phyloP scores from a whole-genome alignment of 768 basidiomycete genomes.

The Trametes cingulata region DNA sequence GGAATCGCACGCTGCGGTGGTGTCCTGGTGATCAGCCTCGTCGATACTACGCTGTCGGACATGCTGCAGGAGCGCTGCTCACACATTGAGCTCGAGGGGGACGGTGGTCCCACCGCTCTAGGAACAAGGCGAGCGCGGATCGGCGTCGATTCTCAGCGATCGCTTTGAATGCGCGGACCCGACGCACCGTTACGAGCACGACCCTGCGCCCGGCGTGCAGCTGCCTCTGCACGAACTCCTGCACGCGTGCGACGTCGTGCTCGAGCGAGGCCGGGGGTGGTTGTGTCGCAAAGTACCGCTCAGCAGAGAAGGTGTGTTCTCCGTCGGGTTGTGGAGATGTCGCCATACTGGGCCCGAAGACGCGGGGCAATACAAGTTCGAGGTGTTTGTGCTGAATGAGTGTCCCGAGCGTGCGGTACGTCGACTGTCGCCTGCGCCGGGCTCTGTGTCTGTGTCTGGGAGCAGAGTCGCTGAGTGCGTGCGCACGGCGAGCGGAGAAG shows the following conservation, averaged over 20 bases:
- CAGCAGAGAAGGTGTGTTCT: slow-evolving; percentile 67
- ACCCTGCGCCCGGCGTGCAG: slow-evolving; percentile 65
- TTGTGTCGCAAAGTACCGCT: slow-evolving; percentile 89
- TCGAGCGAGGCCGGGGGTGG: slow-evolving; percentile 73
- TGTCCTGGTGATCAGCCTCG: slow-evolving; percentile 18
- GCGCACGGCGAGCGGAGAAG: too few species aligned
- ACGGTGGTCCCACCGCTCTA: slow-evolving; percentile 99
- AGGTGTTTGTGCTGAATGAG: too few species aligned
- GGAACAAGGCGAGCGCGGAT: slow-evolving; percentile 6
- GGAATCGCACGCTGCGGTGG: slow-evolving; percentile 83
- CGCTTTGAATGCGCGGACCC: neutral
- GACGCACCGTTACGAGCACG: slow-evolving; percentile 89
- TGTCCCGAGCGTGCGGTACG: too few species aligned
- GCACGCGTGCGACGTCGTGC: slow-evolving; percentile 61
- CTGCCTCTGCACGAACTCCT: slow-evolving; percentile 72
- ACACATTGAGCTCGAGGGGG: slow-evolving; percentile 98
- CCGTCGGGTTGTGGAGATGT: slow-evolving; percentile 15
- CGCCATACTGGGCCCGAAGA: slow-evolving; percentile 4
- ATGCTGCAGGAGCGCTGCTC: slow-evolving; percentile 41
- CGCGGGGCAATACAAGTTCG: too few species aligned
- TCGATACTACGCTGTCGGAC: neutral
- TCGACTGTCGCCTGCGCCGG: too few species aligned
- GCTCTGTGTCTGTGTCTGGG: too few species aligned
- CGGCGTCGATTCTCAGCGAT: slow-evolving; percentile 16
- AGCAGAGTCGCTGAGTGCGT: too few species aligned